phyloP scores from a whole-genome alignment of 345 rosid genomes.

The Hypericum androsaemum region DNA sequence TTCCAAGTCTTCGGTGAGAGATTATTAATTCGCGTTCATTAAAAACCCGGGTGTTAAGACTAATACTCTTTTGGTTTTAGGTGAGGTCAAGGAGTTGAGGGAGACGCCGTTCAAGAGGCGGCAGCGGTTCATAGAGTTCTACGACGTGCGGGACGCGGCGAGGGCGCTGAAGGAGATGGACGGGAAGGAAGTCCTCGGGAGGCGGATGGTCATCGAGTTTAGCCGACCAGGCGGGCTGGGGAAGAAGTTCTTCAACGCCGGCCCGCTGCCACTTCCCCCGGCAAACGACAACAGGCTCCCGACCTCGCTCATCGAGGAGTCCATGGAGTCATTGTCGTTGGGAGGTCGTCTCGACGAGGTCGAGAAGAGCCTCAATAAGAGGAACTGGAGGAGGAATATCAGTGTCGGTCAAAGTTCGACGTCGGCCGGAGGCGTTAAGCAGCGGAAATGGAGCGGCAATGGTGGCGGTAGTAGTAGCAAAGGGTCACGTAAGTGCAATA shows the following conservation, averaged over 20 bases:
- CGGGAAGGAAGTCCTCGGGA: constrained; percentile 54
- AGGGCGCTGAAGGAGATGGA: constrained; percentile 60
- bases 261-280: constrained; percentile 3
- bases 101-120: constrained; percentile 84
- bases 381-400: constrained; percentile 19
- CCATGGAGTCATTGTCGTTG: constrained; percentile 25
- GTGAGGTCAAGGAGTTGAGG: constrained; percentile 67
- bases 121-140: constrained; percentile 77
- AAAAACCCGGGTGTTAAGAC: too few relatives aligned
- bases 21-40: too few relatives aligned
- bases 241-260: constrained; percentile 38
- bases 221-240: constrained; percentile 83
- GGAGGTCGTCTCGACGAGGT: background rate
- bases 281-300: constrained; percentile 5
- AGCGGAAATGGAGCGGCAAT: constrained; percentile 17
- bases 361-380: constrained; percentile 19
- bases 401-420: constrained; percentile 9
- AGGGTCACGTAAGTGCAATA: constrained; percentile 40
- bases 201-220: constrained; percentile 48
- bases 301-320: constrained; percentile 11
- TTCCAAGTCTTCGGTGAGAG: constrained; percentile 59
- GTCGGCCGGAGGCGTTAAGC: constrained; percentile 10
- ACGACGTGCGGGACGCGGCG: constrained; percentile 74
- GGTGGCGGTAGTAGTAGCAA: constrained; percentile 3
- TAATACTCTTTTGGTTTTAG: constrained; percentile 28